Base-by-base conservation (phyloP, 176 grass and related monocot genomes). In the Triticum timopheevii region DNA sequence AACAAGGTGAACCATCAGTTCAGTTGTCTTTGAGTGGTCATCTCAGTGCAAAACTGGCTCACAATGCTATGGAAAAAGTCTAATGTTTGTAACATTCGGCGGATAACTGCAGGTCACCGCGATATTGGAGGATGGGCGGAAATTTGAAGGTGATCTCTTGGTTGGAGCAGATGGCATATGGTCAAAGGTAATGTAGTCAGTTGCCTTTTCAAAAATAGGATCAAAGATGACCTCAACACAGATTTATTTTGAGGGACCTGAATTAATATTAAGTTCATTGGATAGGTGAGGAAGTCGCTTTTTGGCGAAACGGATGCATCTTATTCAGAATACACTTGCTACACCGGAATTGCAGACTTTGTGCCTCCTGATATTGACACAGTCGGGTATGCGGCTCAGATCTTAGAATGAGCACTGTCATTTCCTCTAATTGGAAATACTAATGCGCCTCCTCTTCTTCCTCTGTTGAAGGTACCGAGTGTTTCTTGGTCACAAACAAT, bases 401-500 rank as follows among this genome's bases (percentile, higher is more conserved):
- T 91, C 54, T 33, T 20, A 16, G 30, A 33, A 40, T 38, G 70
- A 64, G 6, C 20, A 39, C 16, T 81, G 10, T 71, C 38, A 31
- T 85, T 86, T 85, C 5, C 28, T 81, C 56, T 77, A 24, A 33
- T 76, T 9, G 42, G 31, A 59, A 16, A 87, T 91, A 75, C 34
- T 81, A 31, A 80, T 62, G 13, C 0, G 22, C 40, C 22, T 76
- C 66, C 35, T 61, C 72, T 10, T 88, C 34, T 82, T 61, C 15
- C 19, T 85, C 39, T 65, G 13, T 79, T 88, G 31, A 82, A 96
- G 97, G 76, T 98, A 98, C 39, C 92, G 94, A 49, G 97, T 96
- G 79, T 98, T 96, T 91, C 92, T 98, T 80, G 97, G 97, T 61
- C 97, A 98, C 90, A 98, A 94, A 45, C 94, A 98, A 86, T 98